Evolutionary conservation across 176 grass and related monocot genomes (phyloP), one percentile per base, ranked within the genome.

Genomic region (Hyparrhenia diplandra): DNA sequence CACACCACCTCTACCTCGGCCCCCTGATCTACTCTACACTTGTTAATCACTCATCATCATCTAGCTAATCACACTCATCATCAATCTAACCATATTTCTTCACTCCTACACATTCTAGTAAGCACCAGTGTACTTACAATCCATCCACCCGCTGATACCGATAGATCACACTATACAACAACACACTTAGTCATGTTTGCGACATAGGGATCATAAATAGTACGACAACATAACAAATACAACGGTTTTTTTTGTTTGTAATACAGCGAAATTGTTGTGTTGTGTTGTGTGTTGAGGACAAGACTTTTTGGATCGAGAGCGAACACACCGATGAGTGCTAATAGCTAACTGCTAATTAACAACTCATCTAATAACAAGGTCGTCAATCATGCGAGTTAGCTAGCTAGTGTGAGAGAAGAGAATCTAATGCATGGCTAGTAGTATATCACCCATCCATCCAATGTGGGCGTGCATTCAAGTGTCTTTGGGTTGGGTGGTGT

Each of bases 11-110:
- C 29, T 23, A 70, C 21, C 49, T 8, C 52, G 5, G 2, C 21
- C 21, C 21, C 0, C 51, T 1, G 21, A 20, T 49, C 47, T 49
- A 49, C 5, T 49, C 16, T 54, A 41, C 45, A n/a, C n/a, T n/a
- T 66, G 27, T 5, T 77, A 87, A 87, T 76, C 54, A 18, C 49
- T 24, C 61, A 74, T 36, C 61, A 30, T 29, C 36, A n/a, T 29
- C 45, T 45, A 72, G n/a, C n/a, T n/a, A n/a, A n/a, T n/a, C n/a
- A n/a, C n/a, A n/a, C n/a, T n/a, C n/a, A n/a, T n/a, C n/a, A n/a
- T n/a, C n/a, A n/a, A n/a, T n/a, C n/a, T n/a, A n/a, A n/a, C n/a
- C n/a, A n/a, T n/a, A n/a, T n/a, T n/a, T 43, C 65, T 70, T 57
- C 27, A 5, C 43, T 64, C 25, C 0, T 4, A 73, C 67, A 57